Percentiles rank a stretch among this genome's conserved stretches.
Evolutionary conservation across 192 early-diverging fungal species (phyloP).

Genomic region (Entomortierella chlamydospora): DNA sequence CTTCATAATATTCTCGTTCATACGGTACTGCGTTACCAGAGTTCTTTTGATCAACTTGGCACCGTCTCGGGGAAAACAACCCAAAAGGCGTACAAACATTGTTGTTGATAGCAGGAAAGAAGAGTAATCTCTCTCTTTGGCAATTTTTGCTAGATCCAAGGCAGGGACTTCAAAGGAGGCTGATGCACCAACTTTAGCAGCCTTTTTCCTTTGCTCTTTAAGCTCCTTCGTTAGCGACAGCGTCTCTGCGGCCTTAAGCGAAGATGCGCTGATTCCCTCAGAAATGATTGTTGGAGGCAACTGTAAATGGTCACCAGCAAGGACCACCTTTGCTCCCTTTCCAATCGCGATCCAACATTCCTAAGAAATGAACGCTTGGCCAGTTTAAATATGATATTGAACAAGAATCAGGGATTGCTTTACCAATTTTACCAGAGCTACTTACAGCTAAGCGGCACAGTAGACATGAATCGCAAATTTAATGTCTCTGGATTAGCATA

Average conservation of each 20-base stretch:
- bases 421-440: no score
- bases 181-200: slow-evolving; percentile 10
- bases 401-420: no score
- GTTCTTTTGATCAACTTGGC: slow-evolving; percentile 72
- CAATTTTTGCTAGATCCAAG: slow-evolving; percentile 27
- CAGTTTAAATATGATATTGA: no score
- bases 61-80: slow-evolving; percentile 54
- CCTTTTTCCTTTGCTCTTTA: slow-evolving; percentile 30
- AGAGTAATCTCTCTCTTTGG: slow-evolving; percentile 42
- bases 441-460: not conserved
- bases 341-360: slow-evolving; percentile 93
- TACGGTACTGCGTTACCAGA: slow-evolving; percentile 89
- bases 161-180: slow-evolving; percentile 47
- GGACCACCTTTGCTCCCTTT: slow-evolving; percentile 75
- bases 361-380: slow-evolving; percentile 44
- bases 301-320: slow-evolving; percentile 93
- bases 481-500: no score
- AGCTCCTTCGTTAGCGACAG: slow-evolving; percentile 31
- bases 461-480: not conserved
- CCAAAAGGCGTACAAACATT: slow-evolving; percentile 84
- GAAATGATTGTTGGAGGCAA: slow-evolving; percentile 89
- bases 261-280: slow-evolving; percentile 33
- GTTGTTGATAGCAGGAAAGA: slow-evolving; percentile 63
- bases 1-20: slow-evolving; percentile 84
- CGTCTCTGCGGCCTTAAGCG: slow-evolving; percentile 23